These are phyloP conservation scores for Teratosphaeria nubilosa DNA, from an alignment of 2,329 filamentous ascomycete species.

Conservation along the genomic window DNA sequence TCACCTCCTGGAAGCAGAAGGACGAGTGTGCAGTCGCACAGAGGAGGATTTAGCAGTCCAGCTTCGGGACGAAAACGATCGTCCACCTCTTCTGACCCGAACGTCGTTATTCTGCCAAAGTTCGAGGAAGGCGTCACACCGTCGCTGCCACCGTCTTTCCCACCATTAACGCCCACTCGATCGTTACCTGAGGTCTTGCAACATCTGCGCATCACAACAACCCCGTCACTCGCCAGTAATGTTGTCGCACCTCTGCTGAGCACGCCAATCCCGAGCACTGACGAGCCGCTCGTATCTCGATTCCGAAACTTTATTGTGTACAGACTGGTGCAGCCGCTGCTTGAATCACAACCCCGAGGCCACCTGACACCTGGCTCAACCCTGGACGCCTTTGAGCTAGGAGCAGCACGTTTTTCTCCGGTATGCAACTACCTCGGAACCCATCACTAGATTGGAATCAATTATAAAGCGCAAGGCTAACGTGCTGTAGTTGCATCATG, in stretches of 20 bases:
- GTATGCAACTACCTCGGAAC: slow-evolving; percentile 29
- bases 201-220: slow-evolving; percentile 13
- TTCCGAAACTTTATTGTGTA: slow-evolving; percentile 20
- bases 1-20: slow-evolving; percentile 22
- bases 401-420: slow-evolving; percentile 42
- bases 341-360: slow-evolving; percentile 2
- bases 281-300: slow-evolving; percentile 15
- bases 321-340: slow-evolving; percentile 14
- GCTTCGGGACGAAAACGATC: slow-evolving; percentile 4
- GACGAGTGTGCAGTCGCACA: slow-evolving; percentile 14
- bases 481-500: slow-evolving; percentile 41
- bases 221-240: slow-evolving; percentile 7
- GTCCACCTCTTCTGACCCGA: slow-evolving; percentile 29
- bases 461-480: neutral
- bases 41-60: slow-evolving; percentile 3
- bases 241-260: neutral
- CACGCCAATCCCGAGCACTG: slow-evolving; percentile 2
- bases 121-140: slow-evolving; percentile 35
- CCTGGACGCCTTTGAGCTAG: slow-evolving; percentile 18
- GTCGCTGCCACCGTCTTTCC: slow-evolving; percentile 1
- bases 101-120: slow-evolving; percentile 40
- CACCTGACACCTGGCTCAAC: slow-evolving; percentile 11
- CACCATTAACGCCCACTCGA: slow-evolving; percentile 2
- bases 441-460: too few species aligned
- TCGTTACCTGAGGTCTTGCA: slow-evolving; percentile 15